phyloP scores from a whole-genome alignment of 352 stramenopile genomes.

The Phytophthora syringae region DNA sequence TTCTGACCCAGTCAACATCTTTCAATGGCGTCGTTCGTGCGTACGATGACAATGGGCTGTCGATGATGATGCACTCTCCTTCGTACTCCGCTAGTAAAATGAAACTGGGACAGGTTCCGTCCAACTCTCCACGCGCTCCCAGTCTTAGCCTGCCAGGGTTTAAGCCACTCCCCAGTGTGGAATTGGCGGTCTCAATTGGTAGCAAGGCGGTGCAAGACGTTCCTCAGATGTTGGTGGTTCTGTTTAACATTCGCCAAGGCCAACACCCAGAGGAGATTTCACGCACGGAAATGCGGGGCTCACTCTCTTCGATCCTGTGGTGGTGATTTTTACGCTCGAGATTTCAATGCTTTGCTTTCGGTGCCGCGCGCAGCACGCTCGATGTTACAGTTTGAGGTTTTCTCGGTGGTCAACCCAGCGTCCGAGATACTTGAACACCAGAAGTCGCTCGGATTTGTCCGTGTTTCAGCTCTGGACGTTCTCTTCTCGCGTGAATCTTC shows the following conservation, averaged over 20 bases:
- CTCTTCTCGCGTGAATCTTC: constrained; percentile 80
- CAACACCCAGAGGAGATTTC: constrained; percentile 64
- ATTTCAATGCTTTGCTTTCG: constrained; percentile 79
- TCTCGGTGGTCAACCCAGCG: constrained; percentile 59
- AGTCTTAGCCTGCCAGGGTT: constrained; percentile 76
- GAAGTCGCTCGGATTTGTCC: constrained; percentile 76
- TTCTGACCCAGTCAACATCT: constrained; percentile 51
- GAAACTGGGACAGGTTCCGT: constrained; percentile 3
- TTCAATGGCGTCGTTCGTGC: constrained; percentile 30
- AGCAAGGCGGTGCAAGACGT: constrained; percentile 72
- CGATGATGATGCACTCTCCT: constrained; percentile 41
- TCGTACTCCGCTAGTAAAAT: constrained; percentile 30
- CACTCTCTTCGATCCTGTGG: constrained; percentile 69
- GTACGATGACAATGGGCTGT: constrained; percentile 55
- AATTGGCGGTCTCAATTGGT: constrained; percentile 79
- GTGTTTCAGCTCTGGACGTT: constrained; percentile 74
- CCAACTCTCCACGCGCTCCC: constrained; percentile 45
- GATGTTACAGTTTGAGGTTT: constrained; percentile 87
- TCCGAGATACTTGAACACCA: constrained; percentile 66
- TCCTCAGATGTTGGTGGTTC: constrained; percentile 77
- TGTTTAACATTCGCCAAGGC: constrained; percentile 61
- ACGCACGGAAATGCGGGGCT: constrained; percentile 79
- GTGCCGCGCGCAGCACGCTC: constrained; percentile 66
- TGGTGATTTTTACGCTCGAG: constrained; percentile 75
- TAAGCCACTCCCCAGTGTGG: constrained; percentile 63